Evolutionary conservation across 1,139 yeast species (phyloP), one percentile per base, ranked within the genome.

Genomic region (Taiozyma sp.): DNA sequence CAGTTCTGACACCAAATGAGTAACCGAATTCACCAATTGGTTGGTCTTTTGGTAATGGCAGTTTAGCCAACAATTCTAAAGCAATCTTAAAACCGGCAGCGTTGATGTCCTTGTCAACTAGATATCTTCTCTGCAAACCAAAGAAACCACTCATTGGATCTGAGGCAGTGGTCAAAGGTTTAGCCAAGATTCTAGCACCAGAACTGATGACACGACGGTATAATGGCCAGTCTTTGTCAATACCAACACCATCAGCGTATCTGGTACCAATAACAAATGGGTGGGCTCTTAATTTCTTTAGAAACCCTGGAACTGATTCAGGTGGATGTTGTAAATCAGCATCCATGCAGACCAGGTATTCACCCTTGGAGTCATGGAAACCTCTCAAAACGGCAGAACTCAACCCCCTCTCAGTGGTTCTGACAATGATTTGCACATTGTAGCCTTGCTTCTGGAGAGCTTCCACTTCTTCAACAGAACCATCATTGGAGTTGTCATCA

Each of bases 291-390:
- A 74, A 58, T 12, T 69, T 62, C 49, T 70, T 67, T 46, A 74
- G 64, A 52, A 74, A 61, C 30, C 65, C 68, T 46, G 78, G 79
- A 14, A 73, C 77, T 48, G 70, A 65, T 60, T 74, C 78, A 39
- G 79, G 79, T 43, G 78, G 79, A 58, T 74, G 79, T 61, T 74
- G 78, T 49, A 74, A 65, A 61, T 74, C 79, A 24, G 79, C 79
- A 61, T 74, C 79, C 78, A 74, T 74, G 57, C 78, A 74, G 43
- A 74, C 65, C 51, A 74, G 54, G 55, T 73, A 72, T 48, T 71
- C 70, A 55, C 79, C 79, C 53, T 71, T 63, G 41, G 76, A 71
- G 49, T 72, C 77, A 45, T 65, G 56, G 60, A 74, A 74, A 16
- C 79, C 79, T 57, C 68, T 68, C 53, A 74, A 55, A 16, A 74